These are phyloP conservation scores for Solanum chaucha DNA, from an alignment of 257 asterid species.

Conservation along the genomic window DNA sequence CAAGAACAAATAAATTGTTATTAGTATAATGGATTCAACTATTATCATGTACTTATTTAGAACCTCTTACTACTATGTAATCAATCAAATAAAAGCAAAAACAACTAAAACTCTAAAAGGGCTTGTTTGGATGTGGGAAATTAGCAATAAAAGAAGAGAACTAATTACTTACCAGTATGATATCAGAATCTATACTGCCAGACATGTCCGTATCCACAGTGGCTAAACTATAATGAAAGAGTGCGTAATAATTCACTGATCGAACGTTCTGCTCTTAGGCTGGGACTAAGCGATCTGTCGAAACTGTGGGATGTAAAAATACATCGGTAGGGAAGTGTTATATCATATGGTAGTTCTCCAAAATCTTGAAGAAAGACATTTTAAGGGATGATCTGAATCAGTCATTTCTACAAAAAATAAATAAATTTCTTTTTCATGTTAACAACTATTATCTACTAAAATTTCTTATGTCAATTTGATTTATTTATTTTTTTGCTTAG, in stretches of 20 bases:
- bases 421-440: background rate
- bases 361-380: background rate
- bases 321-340: background rate
- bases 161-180: background rate
- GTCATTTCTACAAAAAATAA: constrained; percentile 4
- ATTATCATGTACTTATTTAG: background rate
- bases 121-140: background rate
- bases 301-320: background rate
- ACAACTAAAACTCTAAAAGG: background rate
- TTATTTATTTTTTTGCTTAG: background rate
- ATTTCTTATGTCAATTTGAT: background rate
- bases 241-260: background rate
- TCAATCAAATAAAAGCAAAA: background rate
- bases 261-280: background rate
- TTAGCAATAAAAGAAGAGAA: background rate
- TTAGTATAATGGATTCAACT: background rate
- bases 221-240: background rate
- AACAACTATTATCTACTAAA: background rate
- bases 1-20: background rate
- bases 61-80: background rate
- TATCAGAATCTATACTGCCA: background rate
- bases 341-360: background rate
- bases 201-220: background rate
- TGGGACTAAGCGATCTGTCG: background rate
- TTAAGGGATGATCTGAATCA: constrained; percentile 15